A percentile compares a stretch with the other conserved stretches of the same genome.
These are phyloP conservation scores for Dryas integrifolia DNA, from an alignment of 331 rosid species.

Conservation along the genomic window DNA sequence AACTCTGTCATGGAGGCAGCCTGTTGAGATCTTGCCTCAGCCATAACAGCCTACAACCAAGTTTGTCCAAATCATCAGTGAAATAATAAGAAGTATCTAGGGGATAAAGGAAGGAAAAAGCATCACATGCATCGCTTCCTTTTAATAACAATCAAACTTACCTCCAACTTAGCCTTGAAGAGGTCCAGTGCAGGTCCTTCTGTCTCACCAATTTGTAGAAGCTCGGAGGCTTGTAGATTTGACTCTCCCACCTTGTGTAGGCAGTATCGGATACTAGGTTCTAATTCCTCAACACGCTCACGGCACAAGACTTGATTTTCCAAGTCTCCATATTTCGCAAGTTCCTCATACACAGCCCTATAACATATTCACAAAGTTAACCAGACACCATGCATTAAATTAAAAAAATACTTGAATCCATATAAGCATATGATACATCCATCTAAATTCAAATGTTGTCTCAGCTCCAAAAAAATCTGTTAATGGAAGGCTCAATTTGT, in stretches of 20 bases:
- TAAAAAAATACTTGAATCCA: not conserved
- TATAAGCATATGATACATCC: not conserved
- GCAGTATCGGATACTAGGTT: constrained; percentile 95
- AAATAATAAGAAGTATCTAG: not conserved
- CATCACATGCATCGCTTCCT: constrained; percentile 9
- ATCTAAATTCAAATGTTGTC: not conserved
- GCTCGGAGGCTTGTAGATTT: constrained; percentile 90
- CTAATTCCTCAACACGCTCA: constrained; percentile 96
- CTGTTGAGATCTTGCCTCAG: constrained; percentile 99
- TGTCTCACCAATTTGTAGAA: constrained; percentile 87
- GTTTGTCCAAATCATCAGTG: constrained; percentile 13
- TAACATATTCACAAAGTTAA: constrained; percentile 13
- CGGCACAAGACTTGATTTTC: constrained; percentile 96
- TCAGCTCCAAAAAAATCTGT: not conserved
- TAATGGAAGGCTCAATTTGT: not conserved
- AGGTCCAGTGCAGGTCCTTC: constrained; percentile 99
- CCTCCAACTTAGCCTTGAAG: constrained; percentile 94
- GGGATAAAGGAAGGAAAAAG: not conserved
- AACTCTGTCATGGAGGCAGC: constrained; percentile 99
- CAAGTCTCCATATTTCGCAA: constrained; percentile 93
- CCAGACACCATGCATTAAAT: not conserved
- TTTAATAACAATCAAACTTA: constrained; percentile 35
- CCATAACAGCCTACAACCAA: constrained; percentile 85
- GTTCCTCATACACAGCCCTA: constrained; percentile 95
- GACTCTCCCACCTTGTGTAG: constrained; percentile 90